Conservation (phyloP, 2,329 filamentous ascomycete genomes). For the Colletotrichum trifolii region DNA sequence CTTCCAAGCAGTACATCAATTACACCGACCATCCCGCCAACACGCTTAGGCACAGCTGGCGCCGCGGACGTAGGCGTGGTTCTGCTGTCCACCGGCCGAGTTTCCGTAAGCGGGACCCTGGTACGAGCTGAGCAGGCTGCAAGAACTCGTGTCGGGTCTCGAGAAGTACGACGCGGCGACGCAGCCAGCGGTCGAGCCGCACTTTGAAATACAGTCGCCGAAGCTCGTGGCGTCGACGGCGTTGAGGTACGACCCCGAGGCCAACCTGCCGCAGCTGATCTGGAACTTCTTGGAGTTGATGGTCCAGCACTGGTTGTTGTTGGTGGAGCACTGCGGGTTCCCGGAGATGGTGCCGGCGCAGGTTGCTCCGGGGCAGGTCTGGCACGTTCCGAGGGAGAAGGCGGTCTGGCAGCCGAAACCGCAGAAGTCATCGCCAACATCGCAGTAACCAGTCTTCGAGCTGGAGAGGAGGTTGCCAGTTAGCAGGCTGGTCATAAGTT, state of each 20-base stretch:
- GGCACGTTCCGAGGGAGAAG: constrained; percentile 18
- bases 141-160: background rate
- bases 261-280: constrained; percentile 25
- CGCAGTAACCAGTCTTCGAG: constrained; percentile 37
- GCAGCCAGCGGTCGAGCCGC: constrained; percentile 13
- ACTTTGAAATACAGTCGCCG: constrained; percentile 29
- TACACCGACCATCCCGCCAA: too few relatives aligned
- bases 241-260: constrained; percentile 13
- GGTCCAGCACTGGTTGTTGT: constrained; percentile 23
- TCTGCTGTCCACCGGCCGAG: constrained; percentile 23
- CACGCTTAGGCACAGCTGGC: constrained; percentile 3
- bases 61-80: constrained; percentile 21
- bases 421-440: constrained; percentile 37
- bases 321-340: constrained; percentile 18
- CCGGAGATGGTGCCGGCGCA: constrained; percentile 20
- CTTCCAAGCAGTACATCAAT: too few relatives aligned
- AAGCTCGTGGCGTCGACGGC: constrained; percentile 16
- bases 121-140: constrained; percentile 21
- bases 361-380: constrained; percentile 12
- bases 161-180: constrained; percentile 27
- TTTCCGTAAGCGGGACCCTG: constrained; percentile 19
- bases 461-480: background rate
- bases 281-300: constrained; percentile 28
- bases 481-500: too few relatives aligned
- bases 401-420: constrained; percentile 29